Base-by-base conservation (phyloP, 257 asterid genomes). In the Cruciata laevipes region DNA sequence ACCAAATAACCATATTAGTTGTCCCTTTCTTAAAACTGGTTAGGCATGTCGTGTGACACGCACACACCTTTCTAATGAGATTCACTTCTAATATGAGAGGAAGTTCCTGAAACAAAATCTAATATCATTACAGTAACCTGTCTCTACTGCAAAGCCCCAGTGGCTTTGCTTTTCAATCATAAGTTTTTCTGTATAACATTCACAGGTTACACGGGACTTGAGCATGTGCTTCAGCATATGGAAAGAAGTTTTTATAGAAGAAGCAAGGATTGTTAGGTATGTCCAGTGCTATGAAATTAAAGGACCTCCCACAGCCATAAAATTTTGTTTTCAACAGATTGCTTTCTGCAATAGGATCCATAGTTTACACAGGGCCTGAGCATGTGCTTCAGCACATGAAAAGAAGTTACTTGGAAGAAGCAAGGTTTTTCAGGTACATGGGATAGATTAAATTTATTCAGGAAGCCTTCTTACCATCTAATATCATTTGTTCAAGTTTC, bases 381-480 rank as follows among this genome's bases (percentile, higher is more conserved):
- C 61, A 10, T 53, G 61, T 31, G 65, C 23, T 60, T 27, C 42
- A 60, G 42, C 24, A 60, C 65, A 31, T 31, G 44, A 9, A 60
- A 14, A 35, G 17, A 58, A 58, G 30, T 25, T 24, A 12, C 25
- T 25, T 12, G 25, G 32, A 4, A 27, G 31, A 21, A 23, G 61
- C 60, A 51, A 51, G 57, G 60, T 1, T 8, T 56, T 6, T 20
- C 20, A 7, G 60, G 27, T 18, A 56, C 61, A 59, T 17, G 8
- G 13, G 23, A 52, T n/a, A 1, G 10, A 37, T 20, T 20, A 11
- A 12, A 58, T 11, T 25, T 57, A 60, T 18, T n/a, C 23, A 61
- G 66, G 23, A 14, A 61, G 66, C 47, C 38, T 21, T 61, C 27
- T 32, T 61, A 16, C 66, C 66, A 61, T 61, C 47, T 31, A 61